Evolutionary conservation across 2,329 filamentous ascomycete species (phyloP).

Genomic region (Ceratocystis harringtonii): DNA sequence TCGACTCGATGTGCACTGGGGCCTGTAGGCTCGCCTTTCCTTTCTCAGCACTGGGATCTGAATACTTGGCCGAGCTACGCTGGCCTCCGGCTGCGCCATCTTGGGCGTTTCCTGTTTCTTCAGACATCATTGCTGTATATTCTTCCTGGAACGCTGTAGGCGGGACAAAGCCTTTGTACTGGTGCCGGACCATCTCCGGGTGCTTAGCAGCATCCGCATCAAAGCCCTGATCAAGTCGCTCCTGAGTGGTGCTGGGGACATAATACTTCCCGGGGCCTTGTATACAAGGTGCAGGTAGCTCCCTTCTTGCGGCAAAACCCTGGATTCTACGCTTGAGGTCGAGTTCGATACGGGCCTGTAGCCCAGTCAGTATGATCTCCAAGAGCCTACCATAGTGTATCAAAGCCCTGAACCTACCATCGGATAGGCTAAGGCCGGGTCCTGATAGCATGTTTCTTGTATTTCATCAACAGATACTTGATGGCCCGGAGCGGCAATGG

Average conservation of each 20-base stretch:
- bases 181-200: not conserved
- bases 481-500: not conserved
- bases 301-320: not conserved
- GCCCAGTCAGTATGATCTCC: not conserved
- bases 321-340: not conserved
- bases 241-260: not conserved
- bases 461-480: not conserved
- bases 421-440: not conserved
- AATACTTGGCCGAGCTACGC: not conserved
- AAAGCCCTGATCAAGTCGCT: not conserved
- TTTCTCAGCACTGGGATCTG: not conserved
- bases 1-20: not conserved
- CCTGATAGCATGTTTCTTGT: not conserved
- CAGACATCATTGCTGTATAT: not conserved
- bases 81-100: not conserved
- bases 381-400: not conserved
- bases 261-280: not conserved
- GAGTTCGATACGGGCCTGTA: not conserved
- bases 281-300: not conserved
- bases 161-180: constrained; percentile 2
- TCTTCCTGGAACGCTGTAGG: not conserved
- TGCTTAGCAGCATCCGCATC: not conserved
- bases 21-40: not conserved
- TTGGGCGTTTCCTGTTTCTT: not conserved
- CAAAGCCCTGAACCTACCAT: not conserved